Evolutionary conservation across 1,139 yeast species (phyloP).

Genomic region (Suhomyces bribrorum): DNA sequence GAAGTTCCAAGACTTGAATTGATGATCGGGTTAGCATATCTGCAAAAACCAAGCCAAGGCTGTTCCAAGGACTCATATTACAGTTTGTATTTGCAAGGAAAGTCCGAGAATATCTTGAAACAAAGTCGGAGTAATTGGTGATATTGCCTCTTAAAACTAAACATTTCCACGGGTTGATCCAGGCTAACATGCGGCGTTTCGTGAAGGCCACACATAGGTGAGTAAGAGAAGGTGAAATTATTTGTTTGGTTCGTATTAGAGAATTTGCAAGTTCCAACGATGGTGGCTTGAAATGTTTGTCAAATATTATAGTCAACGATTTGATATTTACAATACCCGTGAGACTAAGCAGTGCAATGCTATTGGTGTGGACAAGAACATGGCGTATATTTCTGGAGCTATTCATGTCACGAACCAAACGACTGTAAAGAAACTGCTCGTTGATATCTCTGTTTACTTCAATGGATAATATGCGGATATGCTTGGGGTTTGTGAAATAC

Average conservation of each 20-base stretch:
- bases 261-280: too few relatives aligned
- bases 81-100: too few relatives aligned
- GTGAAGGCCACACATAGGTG: slow-evolving; percentile 1
- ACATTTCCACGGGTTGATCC: slow-evolving; percentile 1
- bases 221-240: not conserved
- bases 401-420: not conserved
- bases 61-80: not conserved
- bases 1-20: not conserved
- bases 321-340: not conserved
- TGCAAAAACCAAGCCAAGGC: not conserved
- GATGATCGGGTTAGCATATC: not conserved
- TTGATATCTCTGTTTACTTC: too few relatives aligned
- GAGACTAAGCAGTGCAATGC: not conserved
- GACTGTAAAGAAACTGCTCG: not conserved
- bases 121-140: not conserved
- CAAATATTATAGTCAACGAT: not conserved
- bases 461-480: not conserved
- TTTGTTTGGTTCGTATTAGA: not conserved
- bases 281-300: too few relatives aligned
- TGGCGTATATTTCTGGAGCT: not conserved
- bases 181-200: not conserved
- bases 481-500: not conserved
- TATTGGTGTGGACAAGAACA: not conserved
- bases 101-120: too few relatives aligned
- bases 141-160: not conserved